Conservation (phyloP, 2,329 filamentous ascomycete genomes). For the Diaporthe longicolla region DNA sequence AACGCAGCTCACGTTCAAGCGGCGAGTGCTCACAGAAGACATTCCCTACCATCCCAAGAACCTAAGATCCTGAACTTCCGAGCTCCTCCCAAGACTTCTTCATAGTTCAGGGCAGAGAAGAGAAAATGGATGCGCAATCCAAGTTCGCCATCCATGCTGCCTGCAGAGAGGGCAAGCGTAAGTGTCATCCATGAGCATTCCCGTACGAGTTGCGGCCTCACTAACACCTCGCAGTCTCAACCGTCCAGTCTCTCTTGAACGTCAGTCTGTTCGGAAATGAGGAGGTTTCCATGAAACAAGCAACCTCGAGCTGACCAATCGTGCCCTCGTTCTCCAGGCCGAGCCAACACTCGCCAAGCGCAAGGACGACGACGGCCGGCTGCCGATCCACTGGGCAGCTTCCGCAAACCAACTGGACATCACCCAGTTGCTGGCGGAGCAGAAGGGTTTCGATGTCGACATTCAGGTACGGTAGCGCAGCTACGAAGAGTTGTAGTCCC, state of each 20-base stretch:
- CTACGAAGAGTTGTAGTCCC: not conserved
- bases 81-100: not conserved
- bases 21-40: not conserved
- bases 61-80: not conserved
- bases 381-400: conserved; percentile 94
- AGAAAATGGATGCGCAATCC: conserved; percentile 56
- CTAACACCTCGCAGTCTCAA: conserved; percentile 66
- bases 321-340: conserved; percentile 63
- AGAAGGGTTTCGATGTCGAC: conserved; percentile 85
- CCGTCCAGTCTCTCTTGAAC: conserved; percentile 82
- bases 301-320: not conserved
- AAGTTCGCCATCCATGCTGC: conserved; percentile 91
- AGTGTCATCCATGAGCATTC: conserved; percentile 46
- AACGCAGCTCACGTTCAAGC: conserved; percentile 23
- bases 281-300: not conserved
- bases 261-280: conserved; percentile 57
- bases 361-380: conserved; percentile 88
- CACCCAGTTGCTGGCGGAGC: conserved; percentile 77
- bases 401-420: conserved; percentile 86
- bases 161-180: conserved; percentile 87
- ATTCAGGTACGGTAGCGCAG: conserved; percentile 71
- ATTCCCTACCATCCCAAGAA: not conserved
- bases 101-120: not conserved
- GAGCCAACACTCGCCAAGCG: conserved; percentile 81
- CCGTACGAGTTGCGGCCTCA: conserved; percentile 22